Evolutionary conservation across 768 basidiomycete species (phyloP), one percentile per base, ranked within the genome.

Genomic region (Boletus subparvulus): DNA sequence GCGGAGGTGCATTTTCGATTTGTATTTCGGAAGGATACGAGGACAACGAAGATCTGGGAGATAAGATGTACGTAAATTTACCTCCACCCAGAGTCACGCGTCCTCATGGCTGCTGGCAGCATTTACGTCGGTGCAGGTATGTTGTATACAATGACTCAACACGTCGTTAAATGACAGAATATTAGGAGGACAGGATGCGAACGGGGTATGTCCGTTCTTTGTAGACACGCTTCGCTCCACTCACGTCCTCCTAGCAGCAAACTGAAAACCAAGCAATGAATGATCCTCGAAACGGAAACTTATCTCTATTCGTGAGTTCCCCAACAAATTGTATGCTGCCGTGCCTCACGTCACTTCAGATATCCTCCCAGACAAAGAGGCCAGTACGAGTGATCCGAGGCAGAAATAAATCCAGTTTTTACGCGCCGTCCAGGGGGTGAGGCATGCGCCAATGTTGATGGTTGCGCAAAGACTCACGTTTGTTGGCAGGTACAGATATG

Each of bases 361-460:
- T 72, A 12, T 77, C 77, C 5, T 51, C 2, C 19, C 0, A 52
- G 17, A 75, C 65, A 1, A 63, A 55, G 33, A 64, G 62, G 17
- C 76, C 75, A 0, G 74, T 78, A 1, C 71, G 77, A 42, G 77
- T 78, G 12, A 43, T 76, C 30, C 67, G 77, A n/a, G 77, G 77
- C 24, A 62, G 24, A 26, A 64, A 45, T 19, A 12, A 32, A 0
- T 4, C n/a, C 2, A 68, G 44, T 37, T 26, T 17, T 48, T 72
- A 67, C 36, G 41, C 72, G 5, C 70, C 70, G 0, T 0, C 19
- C 1, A 12, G 19, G 19, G 72, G 70, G 72, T 73, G 41, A 59
- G 64, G 24, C 26, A 41, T 24, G 1, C 17, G 11, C 7, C 16
- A 13, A 32, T 19, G 9, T 47, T 10, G 17, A 28, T 32, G 7